Conservation (phyloP, 768 basidiomycete genomes). For the Pulveroboletus sp. region DNA sequence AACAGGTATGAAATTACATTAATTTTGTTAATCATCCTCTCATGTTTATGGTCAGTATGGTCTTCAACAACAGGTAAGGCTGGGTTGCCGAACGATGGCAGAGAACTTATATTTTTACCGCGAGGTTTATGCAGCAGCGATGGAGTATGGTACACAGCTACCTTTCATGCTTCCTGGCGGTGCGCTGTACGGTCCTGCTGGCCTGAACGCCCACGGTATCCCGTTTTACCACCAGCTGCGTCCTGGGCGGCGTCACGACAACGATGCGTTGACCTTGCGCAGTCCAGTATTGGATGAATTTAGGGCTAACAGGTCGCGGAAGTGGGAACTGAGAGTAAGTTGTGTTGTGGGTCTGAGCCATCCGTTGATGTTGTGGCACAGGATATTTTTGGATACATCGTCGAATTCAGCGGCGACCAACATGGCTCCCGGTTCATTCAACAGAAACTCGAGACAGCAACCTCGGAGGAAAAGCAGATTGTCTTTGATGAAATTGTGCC, state of each 20-base stretch:
- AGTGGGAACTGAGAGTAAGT: slow-evolving; percentile 78
- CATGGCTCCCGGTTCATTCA: slow-evolving; percentile 99
- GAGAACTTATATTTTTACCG: not conserved
- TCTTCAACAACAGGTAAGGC: slow-evolving; percentile 44
- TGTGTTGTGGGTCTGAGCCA: slow-evolving; percentile 1
- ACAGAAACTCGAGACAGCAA: slow-evolving; percentile 71
- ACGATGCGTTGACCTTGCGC: slow-evolving; percentile 41
- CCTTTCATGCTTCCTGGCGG: slow-evolving; percentile 43
- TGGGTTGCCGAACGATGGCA: slow-evolving; percentile 7
- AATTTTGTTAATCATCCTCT: not conserved
- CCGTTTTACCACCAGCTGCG: slow-evolving; percentile 42
- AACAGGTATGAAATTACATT: slow-evolving; percentile 44
- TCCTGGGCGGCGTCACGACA: slow-evolving; percentile 44
- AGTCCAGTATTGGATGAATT: slow-evolving; percentile 84
- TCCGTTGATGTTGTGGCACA: slow-evolving; percentile 29
- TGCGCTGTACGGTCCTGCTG: slow-evolving; percentile 42
- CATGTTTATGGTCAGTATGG: slow-evolving; percentile 35
- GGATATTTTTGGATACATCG: slow-evolving; percentile 83
- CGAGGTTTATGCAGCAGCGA: slow-evolving; percentile 40
- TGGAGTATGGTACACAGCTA: slow-evolving; percentile 49
- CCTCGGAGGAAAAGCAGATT: slow-evolving; percentile 71
- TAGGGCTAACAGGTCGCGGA: slow-evolving; percentile 68
- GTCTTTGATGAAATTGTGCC: slow-evolving; percentile 90
- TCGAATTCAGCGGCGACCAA: slow-evolving; percentile 92
- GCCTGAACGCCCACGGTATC: slow-evolving; percentile 30